Base-by-base conservation (phyloP, 1,284 basidiomycete species). In the Neolentinus lepideus region DNA sequence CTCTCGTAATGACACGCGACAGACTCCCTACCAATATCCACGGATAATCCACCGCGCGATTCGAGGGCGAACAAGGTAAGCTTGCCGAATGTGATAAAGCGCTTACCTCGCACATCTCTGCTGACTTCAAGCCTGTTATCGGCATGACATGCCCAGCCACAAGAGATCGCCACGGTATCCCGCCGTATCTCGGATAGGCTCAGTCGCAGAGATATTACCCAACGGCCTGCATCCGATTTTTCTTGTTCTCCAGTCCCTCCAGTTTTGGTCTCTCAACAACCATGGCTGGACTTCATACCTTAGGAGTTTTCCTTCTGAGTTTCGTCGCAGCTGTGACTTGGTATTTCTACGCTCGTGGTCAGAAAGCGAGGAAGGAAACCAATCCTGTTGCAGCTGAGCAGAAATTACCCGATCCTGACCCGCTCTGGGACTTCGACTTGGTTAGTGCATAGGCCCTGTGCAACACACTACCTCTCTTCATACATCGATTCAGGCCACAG, bases 361-460 rank as follows among this genome's bases (percentile, higher is more conserved):
- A 50, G 25, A 50, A 22, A 29, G 11, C 47, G 24, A 29, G 12
- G 24, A 21, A 43, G 16, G 12, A 16, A 21, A 21, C 22, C 10
- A 50, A 50, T 9, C 8, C 22, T 3, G 24, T 22, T 12, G 22
- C 22, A 22, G 47, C 27, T 25, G 10, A 50, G 24, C 8, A 50
- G 24, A 26, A 25, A 22, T 50, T 66, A 2, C 62, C 64, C 0
- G 66, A 70, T 50, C 71, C 71, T 0, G 66, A 71, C 27, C 68
- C 71, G 10, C 57, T 68, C 55, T 50, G 27, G 24, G 47, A 50
- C 19, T 67, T 69, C 54, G 61, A 66, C 33, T 55, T 68, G 24
- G 62, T 58, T 19, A 14, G 27, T 25, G 12, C 47, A 6, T 16
- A 52, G 53, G n/a, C 38, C 19, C 35, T 31, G 38, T n/a, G 4